Evolutionary conservation across 2,329 filamentous ascomycete species (phyloP), one percentile per base, ranked within the genome.

Genomic region (Botrytis fabae): DNA sequence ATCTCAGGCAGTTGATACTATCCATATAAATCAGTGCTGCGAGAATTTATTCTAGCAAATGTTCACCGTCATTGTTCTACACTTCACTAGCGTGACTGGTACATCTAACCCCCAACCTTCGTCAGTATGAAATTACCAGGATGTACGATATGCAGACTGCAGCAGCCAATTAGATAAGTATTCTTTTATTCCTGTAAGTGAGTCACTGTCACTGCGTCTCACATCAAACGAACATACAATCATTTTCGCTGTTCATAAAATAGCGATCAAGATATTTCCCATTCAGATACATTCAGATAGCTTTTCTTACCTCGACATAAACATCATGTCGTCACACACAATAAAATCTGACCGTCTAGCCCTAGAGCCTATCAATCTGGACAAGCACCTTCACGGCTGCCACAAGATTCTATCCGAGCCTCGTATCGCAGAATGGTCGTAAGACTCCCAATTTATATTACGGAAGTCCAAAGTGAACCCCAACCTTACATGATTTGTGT

Each of bases 381-480:
- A 40, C 16, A 40, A 63, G 25, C 51, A 61, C 22, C 40, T 72
- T 22, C 2, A 51, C 48, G 32, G 14, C 5, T 68, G 38, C 18
- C 70, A 72, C n/a, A 20, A 54, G 1, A 38, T 72, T 18, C 25
- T 68, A 25, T 38, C 61, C 35, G 48, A 66, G 28, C 51, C 51
- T 44, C 62, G 40, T 38, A 59, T 8, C 18, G 38, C 46, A 20
- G 9, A 57, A 66, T 71, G 61, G 70, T 71, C 70, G 59, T 62
- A 70, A 28, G 38, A 16, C 10, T 57, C 51, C 48, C 48, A n/a
- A 40, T 7, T 32, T 3, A 38, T 25, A 10, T 35, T 18, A 28
- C 9, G 28, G 6, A 66, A 51, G 20, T 16, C 12, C 8, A 28
- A 2, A 18, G 22, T 46, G 48, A 69, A 28, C 28, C 48, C 44